These are phyloP conservation scores for Inonotus hispidus DNA, from an alignment of 1,284 basidiomycete genomes.

Conservation along the genomic window DNA sequence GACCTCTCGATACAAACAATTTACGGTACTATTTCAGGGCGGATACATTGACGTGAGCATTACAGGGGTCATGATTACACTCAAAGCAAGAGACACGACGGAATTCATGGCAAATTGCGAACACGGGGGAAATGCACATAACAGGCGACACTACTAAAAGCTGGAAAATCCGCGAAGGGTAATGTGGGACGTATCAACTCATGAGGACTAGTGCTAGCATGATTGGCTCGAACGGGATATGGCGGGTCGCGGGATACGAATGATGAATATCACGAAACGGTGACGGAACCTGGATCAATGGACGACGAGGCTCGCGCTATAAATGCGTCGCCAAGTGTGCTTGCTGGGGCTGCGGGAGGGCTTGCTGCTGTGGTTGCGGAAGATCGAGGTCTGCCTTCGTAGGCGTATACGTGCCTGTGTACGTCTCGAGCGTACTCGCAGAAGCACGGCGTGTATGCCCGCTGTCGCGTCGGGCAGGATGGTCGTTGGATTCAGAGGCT, in stretches of 20 bases:
- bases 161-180: not conserved
- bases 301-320: slow-evolving; percentile 2
- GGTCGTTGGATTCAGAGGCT: not conserved
- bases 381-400: not conserved
- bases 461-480: not conserved
- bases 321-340: not conserved
- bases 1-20: too few relatives aligned
- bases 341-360: not conserved
- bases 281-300: not conserved
- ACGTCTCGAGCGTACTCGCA: slow-evolving; percentile 5
- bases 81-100: not conserved
- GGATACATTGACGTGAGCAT: not conserved
- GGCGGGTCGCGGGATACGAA: not conserved
- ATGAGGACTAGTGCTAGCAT: not conserved
- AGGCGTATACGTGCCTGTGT: not conserved
- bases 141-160: not conserved
- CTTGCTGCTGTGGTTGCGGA: not conserved
- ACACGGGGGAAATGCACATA: not conserved
- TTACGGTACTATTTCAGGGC: not conserved
- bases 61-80: not conserved
- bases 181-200: not conserved
- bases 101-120: not conserved
- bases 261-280: not conserved
- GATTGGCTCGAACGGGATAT: not conserved
- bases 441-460: not conserved